phyloP scores from a whole-genome alignment of 805 yeast genomes.

The Isabelozyma gotoi region DNA sequence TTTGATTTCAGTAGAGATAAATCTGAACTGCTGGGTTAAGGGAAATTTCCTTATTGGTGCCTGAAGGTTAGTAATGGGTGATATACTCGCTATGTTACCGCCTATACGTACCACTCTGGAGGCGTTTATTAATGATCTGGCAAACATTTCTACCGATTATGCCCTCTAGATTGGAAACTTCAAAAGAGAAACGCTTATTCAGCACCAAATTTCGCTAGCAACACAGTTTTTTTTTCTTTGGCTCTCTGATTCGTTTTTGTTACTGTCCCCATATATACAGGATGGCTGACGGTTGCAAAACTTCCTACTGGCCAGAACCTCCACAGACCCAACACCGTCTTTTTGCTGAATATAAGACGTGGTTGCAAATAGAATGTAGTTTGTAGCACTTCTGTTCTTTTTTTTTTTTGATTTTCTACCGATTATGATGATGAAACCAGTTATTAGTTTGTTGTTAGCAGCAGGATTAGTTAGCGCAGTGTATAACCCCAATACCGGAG shows the following conservation, averaged over 20 bases:
- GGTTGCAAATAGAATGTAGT: neutral
- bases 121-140: conserved; percentile 9
- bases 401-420: conserved; percentile 1
- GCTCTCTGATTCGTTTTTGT: neutral
- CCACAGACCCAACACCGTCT: neutral
- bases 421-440: neutral
- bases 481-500: conserved; percentile 27
- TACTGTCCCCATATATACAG: neutral
- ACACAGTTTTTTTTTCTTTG: neutral
- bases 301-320: neutral
- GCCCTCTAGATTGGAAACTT: too few species aligned
- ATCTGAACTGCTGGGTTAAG: conserved; percentile 29
- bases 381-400: conserved; percentile 2
- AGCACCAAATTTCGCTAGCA: neutral
- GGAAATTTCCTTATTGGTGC: neutral
- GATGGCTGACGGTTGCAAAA: neutral
- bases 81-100: neutral
- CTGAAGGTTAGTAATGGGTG: neutral
- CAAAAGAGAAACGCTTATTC: neutral
- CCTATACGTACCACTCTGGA: conserved; percentile 11
- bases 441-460: conserved; percentile 3
- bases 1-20: conserved; percentile 73
- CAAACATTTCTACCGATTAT: conserved; percentile 6
- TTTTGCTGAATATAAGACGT: neutral
- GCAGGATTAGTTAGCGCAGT: conserved; percentile 3